Evolutionary conservation across 2,329 filamentous ascomycete species (phyloP).

Genomic region (Beauveria caledonica): DNA sequence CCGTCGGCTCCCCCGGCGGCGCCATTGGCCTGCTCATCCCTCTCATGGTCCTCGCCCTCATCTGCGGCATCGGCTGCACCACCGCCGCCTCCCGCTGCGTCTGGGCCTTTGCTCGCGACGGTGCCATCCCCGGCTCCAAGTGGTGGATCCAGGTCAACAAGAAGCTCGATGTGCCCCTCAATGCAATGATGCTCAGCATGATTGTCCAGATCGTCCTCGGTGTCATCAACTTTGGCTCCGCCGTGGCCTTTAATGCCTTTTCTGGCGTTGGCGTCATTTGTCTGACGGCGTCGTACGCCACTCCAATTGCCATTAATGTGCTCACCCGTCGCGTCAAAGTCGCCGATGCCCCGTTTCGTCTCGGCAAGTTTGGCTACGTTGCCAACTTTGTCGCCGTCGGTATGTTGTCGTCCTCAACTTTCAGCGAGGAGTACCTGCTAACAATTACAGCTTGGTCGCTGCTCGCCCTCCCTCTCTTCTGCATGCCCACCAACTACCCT

Average conservation of each 20-base stretch:
- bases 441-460: constrained; percentile 49
- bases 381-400: constrained; percentile 58
- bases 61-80: constrained; percentile 62
- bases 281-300: constrained; percentile 59
- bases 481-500: constrained; percentile 58
- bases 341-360: constrained; percentile 47
- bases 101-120: constrained; percentile 64
- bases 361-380: constrained; percentile 52
- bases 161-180: constrained; percentile 56
- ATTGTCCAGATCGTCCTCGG: constrained; percentile 55
- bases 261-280: constrained; percentile 63
- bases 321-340: constrained; percentile 52
- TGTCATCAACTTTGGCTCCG: constrained; percentile 61
- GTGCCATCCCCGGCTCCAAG: constrained; percentile 56
- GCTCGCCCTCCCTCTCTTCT: constrained; percentile 65
- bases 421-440: constrained; percentile 4
- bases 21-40: constrained; percentile 56
- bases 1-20: constrained; percentile 51
- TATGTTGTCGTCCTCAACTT: constrained; percentile 30
- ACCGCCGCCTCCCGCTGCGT: constrained; percentile 59
- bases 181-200: constrained; percentile 67
- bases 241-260: constrained; percentile 65
- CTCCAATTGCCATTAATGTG: constrained; percentile 57
- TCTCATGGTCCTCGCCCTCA: constrained; percentile 55
- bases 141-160: constrained; percentile 55